Percentiles rank a stretch among this genome's conserved stretches.
Conservation (phyloP, 352 stramenopile genomes). For the Globisporangium ultimum region DNA sequence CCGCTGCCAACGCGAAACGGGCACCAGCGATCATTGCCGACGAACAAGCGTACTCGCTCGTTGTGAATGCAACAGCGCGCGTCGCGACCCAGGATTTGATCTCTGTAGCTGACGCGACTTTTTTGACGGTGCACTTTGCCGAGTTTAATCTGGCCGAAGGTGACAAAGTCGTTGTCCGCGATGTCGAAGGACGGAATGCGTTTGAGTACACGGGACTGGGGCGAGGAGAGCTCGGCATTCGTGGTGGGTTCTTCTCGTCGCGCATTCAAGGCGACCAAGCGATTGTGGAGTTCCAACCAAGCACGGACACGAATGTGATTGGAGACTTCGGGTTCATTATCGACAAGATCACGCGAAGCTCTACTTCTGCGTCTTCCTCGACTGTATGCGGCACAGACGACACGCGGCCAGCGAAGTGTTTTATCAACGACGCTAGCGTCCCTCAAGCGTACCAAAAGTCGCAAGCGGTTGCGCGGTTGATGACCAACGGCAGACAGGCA, state of each 20-base stretch:
- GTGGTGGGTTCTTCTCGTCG: conserved; percentile 33
- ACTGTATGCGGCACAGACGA: conserved; percentile 33
- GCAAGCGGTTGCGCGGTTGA: conserved; percentile 31
- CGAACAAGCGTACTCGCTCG: conserved; percentile 17
- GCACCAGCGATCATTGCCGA: conserved; percentile 20
- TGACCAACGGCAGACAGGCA: conserved; percentile 19
- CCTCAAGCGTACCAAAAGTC: conserved; percentile 19
- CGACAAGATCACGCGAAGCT: conserved; percentile 30
- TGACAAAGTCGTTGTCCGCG: conserved; percentile 21
- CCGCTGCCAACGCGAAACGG: neutral
- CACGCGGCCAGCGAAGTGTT: conserved; percentile 31
- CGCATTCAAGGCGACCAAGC: conserved; percentile 18
- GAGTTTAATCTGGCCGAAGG: conserved; percentile 32
- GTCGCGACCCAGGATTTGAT: conserved; percentile 17
- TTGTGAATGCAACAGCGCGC: conserved; percentile 22
- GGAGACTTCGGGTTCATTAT: conserved; percentile 30
- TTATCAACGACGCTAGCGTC: conserved; percentile 14
- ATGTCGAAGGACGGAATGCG: conserved; percentile 10
- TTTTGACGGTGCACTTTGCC: conserved; percentile 39
- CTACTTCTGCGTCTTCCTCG: conserved; percentile 11
- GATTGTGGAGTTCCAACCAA: conserved; percentile 24
- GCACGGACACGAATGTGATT: neutral
- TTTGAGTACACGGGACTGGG: conserved; percentile 29
- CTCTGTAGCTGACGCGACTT: conserved; percentile 18
- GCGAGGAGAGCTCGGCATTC: conserved; percentile 24